Evolutionary conservation across 2,329 filamentous ascomycete species (phyloP).

Genomic region (Sclerotinia minor): DNA sequence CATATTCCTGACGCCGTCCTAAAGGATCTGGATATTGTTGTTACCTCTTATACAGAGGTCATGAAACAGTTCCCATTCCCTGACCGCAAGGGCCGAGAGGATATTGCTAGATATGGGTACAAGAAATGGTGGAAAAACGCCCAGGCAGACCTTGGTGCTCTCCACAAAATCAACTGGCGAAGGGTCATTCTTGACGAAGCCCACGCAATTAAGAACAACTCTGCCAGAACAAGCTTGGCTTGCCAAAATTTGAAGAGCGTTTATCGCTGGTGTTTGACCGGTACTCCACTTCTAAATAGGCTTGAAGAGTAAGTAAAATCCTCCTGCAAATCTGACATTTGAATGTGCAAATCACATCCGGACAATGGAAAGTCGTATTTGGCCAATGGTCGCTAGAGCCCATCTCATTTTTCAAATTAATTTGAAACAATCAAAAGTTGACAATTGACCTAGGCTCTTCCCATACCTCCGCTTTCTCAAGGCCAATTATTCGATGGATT

Average conservation of each 20-base stretch:
- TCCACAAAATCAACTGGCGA: constrained; percentile 49
- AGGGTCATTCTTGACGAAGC: constrained; percentile 59
- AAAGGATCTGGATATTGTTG: constrained; percentile 36
- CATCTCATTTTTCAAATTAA: constrained; percentile 1
- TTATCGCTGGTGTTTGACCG: constrained; percentile 41
- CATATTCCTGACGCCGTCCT: constrained; percentile 27
- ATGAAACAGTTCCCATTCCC: constrained; percentile 75
- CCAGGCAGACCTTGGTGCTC: constrained; percentile 40
- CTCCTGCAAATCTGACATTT: neutral
- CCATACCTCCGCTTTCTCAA: constrained; percentile 41
- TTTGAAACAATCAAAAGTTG: constrained; percentile 17
- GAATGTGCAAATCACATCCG: neutral
- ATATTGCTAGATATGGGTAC: constrained; percentile 56
- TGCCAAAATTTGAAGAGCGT: constrained; percentile 43
- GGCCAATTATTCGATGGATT: constrained; percentile 37
- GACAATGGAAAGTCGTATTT: constrained; percentile 1
- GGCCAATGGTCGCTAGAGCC: neutral
- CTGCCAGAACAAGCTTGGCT: constrained; percentile 45
- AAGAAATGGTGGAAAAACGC: constrained; percentile 43
- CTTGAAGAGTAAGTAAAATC: constrained; percentile 37
- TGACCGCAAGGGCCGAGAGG: constrained; percentile 88
- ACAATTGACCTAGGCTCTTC: constrained; percentile 34
- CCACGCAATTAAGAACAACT: constrained; percentile 55
- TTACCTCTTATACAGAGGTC: constrained; percentile 38
- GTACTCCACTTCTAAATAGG: constrained; percentile 39